Evolutionary conservation across 768 basidiomycete genomes (phyloP).

Genomic region (Rhodotorula babjevae): DNA sequence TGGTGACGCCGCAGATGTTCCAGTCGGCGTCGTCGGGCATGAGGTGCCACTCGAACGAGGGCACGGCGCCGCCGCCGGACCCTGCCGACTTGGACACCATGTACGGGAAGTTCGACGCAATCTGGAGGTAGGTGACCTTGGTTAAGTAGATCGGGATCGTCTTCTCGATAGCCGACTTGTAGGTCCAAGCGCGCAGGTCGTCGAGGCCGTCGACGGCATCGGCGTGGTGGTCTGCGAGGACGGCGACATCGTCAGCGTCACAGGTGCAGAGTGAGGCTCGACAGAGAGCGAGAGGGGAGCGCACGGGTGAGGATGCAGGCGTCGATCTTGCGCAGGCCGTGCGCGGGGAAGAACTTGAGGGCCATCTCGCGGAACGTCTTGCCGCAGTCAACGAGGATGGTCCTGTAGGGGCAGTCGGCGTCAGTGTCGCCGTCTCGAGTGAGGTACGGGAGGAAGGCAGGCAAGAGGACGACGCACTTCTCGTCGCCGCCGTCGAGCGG

Average conservation of each 20-base stretch:
- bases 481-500: background rate
- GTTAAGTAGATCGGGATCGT: conserved; percentile 72
- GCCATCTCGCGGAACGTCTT: conserved; percentile 42
- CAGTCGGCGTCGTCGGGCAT: conserved; percentile 51
- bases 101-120: conserved; percentile 69
- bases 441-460: too few relatives aligned
- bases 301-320: conserved; percentile 68
- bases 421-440: too few relatives aligned
- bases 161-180: conserved; percentile 59
- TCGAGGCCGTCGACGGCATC: conserved; percentile 82
- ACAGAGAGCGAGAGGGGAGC: conserved; percentile 19
- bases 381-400: conserved; percentile 40
- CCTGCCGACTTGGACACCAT: conserved; percentile 69
- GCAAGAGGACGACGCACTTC: background rate
- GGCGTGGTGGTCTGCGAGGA: conserved; percentile 3
- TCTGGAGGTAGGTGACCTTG: conserved; percentile 58
- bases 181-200: conserved; percentile 78
- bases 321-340: conserved; percentile 59
- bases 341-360: conserved; percentile 31
- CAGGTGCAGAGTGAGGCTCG: background rate
- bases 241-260: too few relatives aligned
- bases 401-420: conserved; percentile 7
- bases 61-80: conserved; percentile 58
- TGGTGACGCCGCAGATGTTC: conserved; percentile 42
- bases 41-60: conserved; percentile 76